phyloP scores from a whole-genome alignment of 2,329 filamentous ascomycete species.

The Chaetomium olivaceum region DNA sequence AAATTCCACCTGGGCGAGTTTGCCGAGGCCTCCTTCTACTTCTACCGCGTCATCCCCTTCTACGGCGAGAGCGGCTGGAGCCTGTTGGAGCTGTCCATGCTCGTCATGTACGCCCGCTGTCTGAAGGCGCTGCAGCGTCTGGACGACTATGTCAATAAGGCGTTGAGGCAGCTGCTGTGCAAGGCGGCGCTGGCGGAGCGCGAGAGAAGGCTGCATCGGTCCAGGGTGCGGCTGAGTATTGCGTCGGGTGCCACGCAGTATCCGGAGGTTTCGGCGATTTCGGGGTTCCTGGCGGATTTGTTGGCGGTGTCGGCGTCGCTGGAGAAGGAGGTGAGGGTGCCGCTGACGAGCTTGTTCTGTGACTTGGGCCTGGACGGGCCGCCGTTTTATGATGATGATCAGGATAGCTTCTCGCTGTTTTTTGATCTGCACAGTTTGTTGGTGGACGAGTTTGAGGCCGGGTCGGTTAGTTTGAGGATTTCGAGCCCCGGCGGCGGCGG shows the following conservation, averaged over 20 bases:
- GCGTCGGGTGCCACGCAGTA: constrained; percentile 31
- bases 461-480: constrained; percentile 65
- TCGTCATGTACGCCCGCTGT: constrained; percentile 83
- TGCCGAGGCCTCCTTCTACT: constrained; percentile 70
- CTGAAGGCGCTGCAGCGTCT: constrained; percentile 73
- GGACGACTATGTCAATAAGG: constrained; percentile 75
- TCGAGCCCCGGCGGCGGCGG: constrained; percentile 56
- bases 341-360: constrained; percentile 73
- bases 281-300: constrained; percentile 51
- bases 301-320: constrained; percentile 48
- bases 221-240: constrained; percentile 38
- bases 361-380: constrained; percentile 66
- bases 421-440: constrained; percentile 72
- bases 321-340: constrained; percentile 62
- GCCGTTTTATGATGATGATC: constrained; percentile 67
- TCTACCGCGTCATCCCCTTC: constrained; percentile 74
- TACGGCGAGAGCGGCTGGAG: constrained; percentile 80
- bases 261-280: constrained; percentile 44
- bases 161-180: constrained; percentile 71
- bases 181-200: constrained; percentile 62
- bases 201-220: constrained; percentile 47
- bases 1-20: constrained; percentile 78
- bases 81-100: constrained; percentile 75
- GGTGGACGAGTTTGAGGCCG: constrained; percentile 66
- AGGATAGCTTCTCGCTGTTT: constrained; percentile 73